These are phyloP conservation scores for Logfia minima DNA, from an alignment of 129 eudicot species.

Conservation along the genomic window DNA sequence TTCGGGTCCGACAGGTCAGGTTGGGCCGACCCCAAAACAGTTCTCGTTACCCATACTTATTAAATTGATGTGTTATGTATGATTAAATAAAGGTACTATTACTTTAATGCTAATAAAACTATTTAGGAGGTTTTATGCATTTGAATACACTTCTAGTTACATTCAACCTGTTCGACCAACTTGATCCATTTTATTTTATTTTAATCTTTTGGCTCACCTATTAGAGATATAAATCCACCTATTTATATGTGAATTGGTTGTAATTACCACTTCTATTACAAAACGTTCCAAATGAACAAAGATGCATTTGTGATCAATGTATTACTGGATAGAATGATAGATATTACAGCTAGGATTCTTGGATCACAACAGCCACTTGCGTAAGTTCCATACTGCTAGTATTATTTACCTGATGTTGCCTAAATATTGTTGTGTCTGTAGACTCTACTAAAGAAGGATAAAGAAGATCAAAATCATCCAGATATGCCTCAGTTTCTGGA, in stretches of 20 bases:
- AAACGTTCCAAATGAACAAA: not conserved
- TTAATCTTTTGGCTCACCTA: no score
- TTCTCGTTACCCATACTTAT: not conserved
- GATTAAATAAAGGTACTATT: no score
- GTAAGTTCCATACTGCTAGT: not conserved
- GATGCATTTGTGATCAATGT: not conserved
- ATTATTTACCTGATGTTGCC: not conserved
- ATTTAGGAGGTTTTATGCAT: not conserved
- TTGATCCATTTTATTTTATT: no score
- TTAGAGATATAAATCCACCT: no score
- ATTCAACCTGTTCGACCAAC: not conserved
- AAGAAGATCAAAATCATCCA: conserved; percentile 45
- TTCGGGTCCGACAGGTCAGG: not conserved
- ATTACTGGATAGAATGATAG: no score
- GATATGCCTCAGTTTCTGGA: conserved; percentile 42
- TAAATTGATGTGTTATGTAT: no score
- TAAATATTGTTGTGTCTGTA: conserved; percentile 18
- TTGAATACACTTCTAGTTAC: not conserved
- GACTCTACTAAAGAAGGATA: conserved; percentile 56
- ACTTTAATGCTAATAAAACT: no score
- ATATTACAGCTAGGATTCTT: not conserved
- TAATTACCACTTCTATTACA: no score
- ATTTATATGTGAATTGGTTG: no score
- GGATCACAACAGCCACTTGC: not conserved
- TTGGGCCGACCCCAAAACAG: not conserved